phyloP scores from a whole-genome alignment of 2,329 filamentous ascomycete species.

The Scedosporium boydii region DNA sequence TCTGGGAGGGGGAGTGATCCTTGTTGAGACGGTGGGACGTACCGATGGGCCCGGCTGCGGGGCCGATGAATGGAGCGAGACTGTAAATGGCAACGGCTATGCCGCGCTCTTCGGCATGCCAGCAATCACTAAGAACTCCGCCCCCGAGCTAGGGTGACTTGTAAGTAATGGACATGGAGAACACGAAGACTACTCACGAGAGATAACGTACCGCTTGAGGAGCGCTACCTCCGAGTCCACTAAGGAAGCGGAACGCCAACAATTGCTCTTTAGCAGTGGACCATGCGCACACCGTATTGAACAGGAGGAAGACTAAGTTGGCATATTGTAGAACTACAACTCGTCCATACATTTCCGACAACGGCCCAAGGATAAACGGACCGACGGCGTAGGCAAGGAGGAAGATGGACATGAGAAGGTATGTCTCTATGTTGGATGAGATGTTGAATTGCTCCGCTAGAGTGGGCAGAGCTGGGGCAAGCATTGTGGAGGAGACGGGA shows the following conservation, averaged over 20 bases:
- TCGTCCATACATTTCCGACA: slow-evolving; percentile 53
- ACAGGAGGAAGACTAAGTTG: slow-evolving; percentile 51
- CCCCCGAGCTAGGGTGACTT: slow-evolving; percentile 19
- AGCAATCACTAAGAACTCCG: slow-evolving; percentile 56
- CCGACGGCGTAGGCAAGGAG: slow-evolving; percentile 45
- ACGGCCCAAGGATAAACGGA: slow-evolving; percentile 53
- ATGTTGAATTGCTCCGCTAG: slow-evolving; percentile 25
- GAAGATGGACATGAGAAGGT: slow-evolving; percentile 35
- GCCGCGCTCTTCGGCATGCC: slow-evolving; percentile 49
- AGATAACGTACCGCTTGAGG: slow-evolving; percentile 59
- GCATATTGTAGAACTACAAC: slow-evolving; percentile 18
- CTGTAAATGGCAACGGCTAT: slow-evolving; percentile 60
- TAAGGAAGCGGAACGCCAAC: slow-evolving; percentile 56
- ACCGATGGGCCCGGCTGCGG: slow-evolving; percentile 42
- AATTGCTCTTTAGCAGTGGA: slow-evolving; percentile 58
- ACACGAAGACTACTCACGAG: slow-evolving; percentile 57
- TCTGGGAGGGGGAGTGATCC: no score
- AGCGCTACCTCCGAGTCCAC: slow-evolving; percentile 48
- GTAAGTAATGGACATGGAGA: slow-evolving; percentile 44
- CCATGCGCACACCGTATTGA: slow-evolving; percentile 28
- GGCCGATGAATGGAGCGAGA: slow-evolving; percentile 54
- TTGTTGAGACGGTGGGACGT: background rate
- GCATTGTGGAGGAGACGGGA: slow-evolving; percentile 4
- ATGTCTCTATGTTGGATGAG: slow-evolving; percentile 33
- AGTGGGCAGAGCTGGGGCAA: slow-evolving; percentile 1